Evolutionary conservation across 2,329 filamentous ascomycete genomes (phyloP).

Genomic region (Stagonosporopsis chrysanthemi): DNA sequence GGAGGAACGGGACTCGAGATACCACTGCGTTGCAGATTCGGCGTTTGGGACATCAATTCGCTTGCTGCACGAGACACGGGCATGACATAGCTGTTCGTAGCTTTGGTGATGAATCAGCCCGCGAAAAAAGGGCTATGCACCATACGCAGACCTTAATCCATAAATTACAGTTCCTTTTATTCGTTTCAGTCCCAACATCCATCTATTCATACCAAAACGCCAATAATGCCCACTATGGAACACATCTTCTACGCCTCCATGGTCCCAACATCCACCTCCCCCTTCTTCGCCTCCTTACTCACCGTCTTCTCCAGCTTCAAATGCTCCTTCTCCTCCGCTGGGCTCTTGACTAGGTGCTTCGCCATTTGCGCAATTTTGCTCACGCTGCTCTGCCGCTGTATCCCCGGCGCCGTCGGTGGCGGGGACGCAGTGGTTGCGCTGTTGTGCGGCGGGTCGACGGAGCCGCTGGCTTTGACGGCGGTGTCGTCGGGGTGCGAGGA

Average conservation of each 20-base stretch:
- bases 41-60: constrained; percentile 4
- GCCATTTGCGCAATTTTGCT: constrained; percentile 13
- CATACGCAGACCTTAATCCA: background rate
- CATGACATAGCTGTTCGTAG: background rate
- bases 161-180: background rate
- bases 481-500: constrained; percentile 6
- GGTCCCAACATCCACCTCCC: constrained; percentile 7
- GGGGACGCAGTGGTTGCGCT: background rate
- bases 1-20: constrained; percentile 7
- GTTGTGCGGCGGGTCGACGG: constrained; percentile 1
- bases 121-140: background rate
- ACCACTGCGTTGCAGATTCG: constrained; percentile 20
- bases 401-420: constrained; percentile 1
- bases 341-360: constrained; percentile 15
- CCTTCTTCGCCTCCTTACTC: constrained; percentile 15
- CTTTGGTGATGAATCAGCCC: background rate
- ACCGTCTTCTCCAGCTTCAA: constrained; percentile 12
- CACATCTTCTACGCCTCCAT: constrained; percentile 3
- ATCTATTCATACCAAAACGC: background rate
- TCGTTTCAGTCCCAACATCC: background rate
- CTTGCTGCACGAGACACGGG: background rate
- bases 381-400: constrained; percentile 9
- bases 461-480: background rate
- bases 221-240: background rate
- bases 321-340: constrained; percentile 16